Conservation (phyloP, 805 yeast genomes). For the Candida saitoana region DNA sequence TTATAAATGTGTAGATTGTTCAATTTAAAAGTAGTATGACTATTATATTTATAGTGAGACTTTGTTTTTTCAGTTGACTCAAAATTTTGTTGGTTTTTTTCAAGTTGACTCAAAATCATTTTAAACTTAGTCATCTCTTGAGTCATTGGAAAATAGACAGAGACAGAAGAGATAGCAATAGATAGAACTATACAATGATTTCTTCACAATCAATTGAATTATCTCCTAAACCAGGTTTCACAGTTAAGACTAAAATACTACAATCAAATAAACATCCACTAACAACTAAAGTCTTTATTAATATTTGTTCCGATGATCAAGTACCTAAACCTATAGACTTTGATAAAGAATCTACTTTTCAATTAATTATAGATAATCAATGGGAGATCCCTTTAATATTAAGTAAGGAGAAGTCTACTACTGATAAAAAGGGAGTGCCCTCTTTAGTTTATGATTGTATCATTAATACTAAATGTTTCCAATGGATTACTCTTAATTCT, state of each 20-base stretch:
- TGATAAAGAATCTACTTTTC: slow-evolving; percentile 55
- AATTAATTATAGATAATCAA: slow-evolving; percentile 59
- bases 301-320: slow-evolving; percentile 61
- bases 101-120: slow-evolving; percentile 1
- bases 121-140: too few relatives aligned
- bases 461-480: slow-evolving; percentile 57
- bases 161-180: too few relatives aligned
- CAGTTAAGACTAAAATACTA: slow-evolving; percentile 58
- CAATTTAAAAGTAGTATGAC: too few relatives aligned
- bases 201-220: too few relatives aligned
- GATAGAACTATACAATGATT: too few relatives aligned
- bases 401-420: slow-evolving; percentile 50
- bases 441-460: slow-evolving; percentile 79
- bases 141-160: too few relatives aligned
- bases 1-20: too few relatives aligned
- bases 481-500: slow-evolving; percentile 54
- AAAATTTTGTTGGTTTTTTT: neutral
- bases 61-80: neutral
- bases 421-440: slow-evolving; percentile 65
- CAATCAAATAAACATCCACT: slow-evolving; percentile 24
- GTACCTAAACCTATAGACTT: slow-evolving; percentile 65
- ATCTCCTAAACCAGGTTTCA: slow-evolving; percentile 67
- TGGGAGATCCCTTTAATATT: slow-evolving; percentile 87
- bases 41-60: too few relatives aligned
- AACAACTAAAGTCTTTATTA: slow-evolving; percentile 66